phyloP scores from a whole-genome alignment of 768 basidiomycete genomes.

The Lentinula detonsa region DNA sequence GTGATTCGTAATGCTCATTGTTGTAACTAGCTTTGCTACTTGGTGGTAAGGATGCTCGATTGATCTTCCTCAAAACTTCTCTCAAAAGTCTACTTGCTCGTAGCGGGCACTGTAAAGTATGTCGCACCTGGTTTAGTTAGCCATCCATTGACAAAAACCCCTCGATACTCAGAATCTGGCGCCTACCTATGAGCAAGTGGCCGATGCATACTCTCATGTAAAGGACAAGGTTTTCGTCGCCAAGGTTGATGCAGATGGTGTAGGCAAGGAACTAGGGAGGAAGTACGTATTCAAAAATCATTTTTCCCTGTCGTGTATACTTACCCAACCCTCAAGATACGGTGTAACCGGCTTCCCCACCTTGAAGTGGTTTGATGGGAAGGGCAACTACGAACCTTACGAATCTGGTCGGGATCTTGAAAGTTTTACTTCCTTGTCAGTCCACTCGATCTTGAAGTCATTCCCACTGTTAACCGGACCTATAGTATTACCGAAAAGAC shows the following conservation, averaged over 20 bases:
- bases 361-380: conserved; percentile 82
- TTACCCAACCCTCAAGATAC: background rate
- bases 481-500: conserved; percentile 67
- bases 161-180: conserved; percentile 65
- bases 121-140: conserved; percentile 7
- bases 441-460: background rate
- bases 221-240: conserved; percentile 85
- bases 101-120: conserved; percentile 86
- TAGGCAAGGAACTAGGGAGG: conserved; percentile 67
- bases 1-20: conserved; percentile 4
- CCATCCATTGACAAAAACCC: conserved; percentile 1
- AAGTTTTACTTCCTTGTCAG: conserved; percentile 69
- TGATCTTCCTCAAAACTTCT: background rate
- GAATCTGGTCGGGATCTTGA: conserved; percentile 80
- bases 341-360: conserved; percentile 40
- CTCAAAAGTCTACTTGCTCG: background rate
- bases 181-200: conserved; percentile 83
- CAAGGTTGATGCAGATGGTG: conserved; percentile 91
- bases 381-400: conserved; percentile 64
- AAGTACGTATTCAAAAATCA: conserved; percentile 77
- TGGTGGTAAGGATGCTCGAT: conserved; percentile 62
- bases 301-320: conserved; percentile 52
- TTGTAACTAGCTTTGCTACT: conserved; percentile 61
- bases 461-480: background rate
- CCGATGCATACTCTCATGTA: conserved; percentile 73